phyloP scores from a whole-genome alignment of 495 filamentous ascomycete species.

The Penicillium manginii region DNA sequence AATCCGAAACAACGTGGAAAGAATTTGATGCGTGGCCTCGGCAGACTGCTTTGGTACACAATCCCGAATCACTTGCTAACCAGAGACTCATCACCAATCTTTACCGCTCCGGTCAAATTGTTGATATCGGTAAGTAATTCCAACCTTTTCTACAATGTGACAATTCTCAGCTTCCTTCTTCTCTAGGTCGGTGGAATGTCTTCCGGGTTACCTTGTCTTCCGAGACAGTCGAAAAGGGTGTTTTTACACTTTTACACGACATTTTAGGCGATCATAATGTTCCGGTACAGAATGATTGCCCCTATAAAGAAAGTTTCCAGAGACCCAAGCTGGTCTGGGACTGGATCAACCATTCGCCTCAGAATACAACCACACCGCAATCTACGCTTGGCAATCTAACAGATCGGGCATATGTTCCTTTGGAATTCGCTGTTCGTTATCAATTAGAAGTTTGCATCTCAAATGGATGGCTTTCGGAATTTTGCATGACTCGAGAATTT shows the following conservation, averaged over 20 bases:
- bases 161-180: neutral
- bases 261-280: constrained; percentile 80
- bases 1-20: constrained; percentile 56
- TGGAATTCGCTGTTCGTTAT: constrained; percentile 79
- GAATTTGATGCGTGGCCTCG: constrained; percentile 74
- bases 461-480: constrained; percentile 75
- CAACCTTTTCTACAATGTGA: neutral
- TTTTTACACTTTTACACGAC: constrained; percentile 48
- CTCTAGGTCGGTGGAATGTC: constrained; percentile 44
- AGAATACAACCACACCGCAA: constrained; percentile 11
- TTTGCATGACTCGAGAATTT: constrained; percentile 69
- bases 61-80: constrained; percentile 26
- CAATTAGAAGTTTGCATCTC: constrained; percentile 93
- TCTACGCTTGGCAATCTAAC: constrained; percentile 38
- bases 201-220: constrained; percentile 37
- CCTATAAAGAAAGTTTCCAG: constrained; percentile 21
- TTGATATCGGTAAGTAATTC: constrained; percentile 71
- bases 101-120: constrained; percentile 56
- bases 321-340: constrained; percentile 52
- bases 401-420: constrained; percentile 41
- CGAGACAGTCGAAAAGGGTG: constrained; percentile 31
- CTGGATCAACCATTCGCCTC: constrained; percentile 52
- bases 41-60: constrained; percentile 68
- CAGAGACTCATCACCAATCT: constrained; percentile 56
- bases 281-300: constrained; percentile 33